phyloP scores from a whole-genome alignment of 2,329 filamentous ascomycete species.

The Exophiala mesophila region DNA sequence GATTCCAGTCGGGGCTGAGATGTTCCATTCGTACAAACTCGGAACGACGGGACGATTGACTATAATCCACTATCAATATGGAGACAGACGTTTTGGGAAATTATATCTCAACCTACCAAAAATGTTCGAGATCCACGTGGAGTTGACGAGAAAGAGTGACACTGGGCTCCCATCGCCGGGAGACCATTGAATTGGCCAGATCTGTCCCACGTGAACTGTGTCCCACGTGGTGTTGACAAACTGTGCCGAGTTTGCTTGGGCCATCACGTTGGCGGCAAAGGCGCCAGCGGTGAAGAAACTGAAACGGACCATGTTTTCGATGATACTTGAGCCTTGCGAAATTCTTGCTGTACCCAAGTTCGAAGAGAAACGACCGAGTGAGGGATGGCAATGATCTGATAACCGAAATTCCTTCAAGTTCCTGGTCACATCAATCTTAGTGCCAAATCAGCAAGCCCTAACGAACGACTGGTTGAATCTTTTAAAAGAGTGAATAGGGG shows the following conservation, averaged over 20 bases:
- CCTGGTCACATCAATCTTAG: no score
- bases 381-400: not conserved
- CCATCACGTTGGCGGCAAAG: conserved; percentile 16
- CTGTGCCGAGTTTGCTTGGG: conserved; percentile 1
- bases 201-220: conserved; percentile 17
- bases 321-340: no score
- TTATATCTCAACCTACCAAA: conserved; percentile 15
- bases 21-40: conserved; percentile 18
- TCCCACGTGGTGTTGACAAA: conserved; percentile 21
- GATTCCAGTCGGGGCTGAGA: conserved; percentile 16
- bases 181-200: conserved; percentile 21
- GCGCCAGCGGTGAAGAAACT: conserved; percentile 13
- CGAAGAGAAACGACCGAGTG: not conserved
- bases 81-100: not conserved
- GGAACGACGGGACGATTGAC: conserved; percentile 13
- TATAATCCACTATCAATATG: not conserved
- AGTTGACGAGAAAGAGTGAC: conserved; percentile 20
- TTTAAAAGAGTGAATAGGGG: not conserved
- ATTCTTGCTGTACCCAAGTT: no score
- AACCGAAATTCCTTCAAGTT: no score
- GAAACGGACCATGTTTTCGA: conserved; percentile 8
- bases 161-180: conserved; percentile 18
- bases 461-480: not conserved
- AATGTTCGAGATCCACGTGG: conserved; percentile 14
- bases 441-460: no score